A percentile compares a stretch with the other conserved stretches of the same genome.
phyloP scores from a whole-genome alignment of 106 monocot genomes.

The Chionographis japonica region DNA sequence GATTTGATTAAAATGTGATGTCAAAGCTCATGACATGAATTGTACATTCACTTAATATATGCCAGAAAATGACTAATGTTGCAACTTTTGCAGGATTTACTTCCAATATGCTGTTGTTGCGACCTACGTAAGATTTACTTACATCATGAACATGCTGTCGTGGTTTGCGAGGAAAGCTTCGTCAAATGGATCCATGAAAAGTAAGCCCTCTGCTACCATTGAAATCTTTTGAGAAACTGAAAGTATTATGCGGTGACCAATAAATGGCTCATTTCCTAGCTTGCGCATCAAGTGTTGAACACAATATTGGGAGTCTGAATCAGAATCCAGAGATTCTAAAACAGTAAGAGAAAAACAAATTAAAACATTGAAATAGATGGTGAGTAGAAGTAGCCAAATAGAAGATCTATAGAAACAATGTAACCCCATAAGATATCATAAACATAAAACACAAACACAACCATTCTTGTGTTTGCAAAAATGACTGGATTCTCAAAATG shows the following conservation, averaged over 20 bases:
- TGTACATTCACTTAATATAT: no score
- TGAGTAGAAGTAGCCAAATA: no score
- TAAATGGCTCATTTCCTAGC: slow-evolving; percentile 61
- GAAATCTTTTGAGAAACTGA: slow-evolving; percentile 70
- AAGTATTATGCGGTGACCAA: slow-evolving; percentile 72
- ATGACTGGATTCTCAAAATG: no score
- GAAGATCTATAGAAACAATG: no score
- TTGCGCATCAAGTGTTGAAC: slow-evolving; percentile 77
- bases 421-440: no score
- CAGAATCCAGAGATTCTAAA: slow-evolving; percentile 28
- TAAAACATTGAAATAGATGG: background rate
- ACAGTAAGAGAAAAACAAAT: background rate
- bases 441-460: no score
- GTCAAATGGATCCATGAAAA: slow-evolving; percentile 89
- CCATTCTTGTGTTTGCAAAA: no score
- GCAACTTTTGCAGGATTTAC: slow-evolving; percentile 7
- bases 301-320: slow-evolving; percentile 41
- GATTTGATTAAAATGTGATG: no score
- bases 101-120: slow-evolving; percentile 26
- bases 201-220: slow-evolving; percentile 60
- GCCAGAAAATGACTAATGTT: no score
- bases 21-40: no score
- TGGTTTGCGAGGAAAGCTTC: slow-evolving; percentile 60
- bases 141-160: slow-evolving; percentile 87
- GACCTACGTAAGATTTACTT: slow-evolving; percentile 11